A percentile compares a stretch with the other conserved stretches of the same genome.
phyloP scores from a whole-genome alignment of 73 alveolate genomes.

The Effrenium voratum region DNA sequence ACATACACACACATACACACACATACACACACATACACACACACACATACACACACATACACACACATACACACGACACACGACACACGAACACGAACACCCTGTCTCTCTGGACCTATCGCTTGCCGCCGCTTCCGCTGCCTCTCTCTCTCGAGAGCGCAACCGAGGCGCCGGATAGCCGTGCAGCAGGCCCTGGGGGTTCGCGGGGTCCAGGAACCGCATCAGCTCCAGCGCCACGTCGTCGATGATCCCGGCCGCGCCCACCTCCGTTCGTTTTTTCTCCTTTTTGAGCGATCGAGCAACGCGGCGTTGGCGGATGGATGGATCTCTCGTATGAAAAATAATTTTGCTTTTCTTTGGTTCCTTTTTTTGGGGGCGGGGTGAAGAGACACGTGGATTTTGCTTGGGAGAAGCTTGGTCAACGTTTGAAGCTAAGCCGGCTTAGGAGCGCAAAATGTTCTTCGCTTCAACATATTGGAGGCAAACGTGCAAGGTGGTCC shows the following conservation, averaged over 20 bases:
- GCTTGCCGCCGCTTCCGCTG: neutral
- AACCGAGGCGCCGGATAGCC: constrained; percentile 54
- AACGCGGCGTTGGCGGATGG: no score
- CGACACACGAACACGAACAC: neutral
- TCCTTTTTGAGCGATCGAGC: no score
- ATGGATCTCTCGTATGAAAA: no score
- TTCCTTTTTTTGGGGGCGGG: no score
- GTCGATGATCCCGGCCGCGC: constrained; percentile 85
- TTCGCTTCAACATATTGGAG: no score
- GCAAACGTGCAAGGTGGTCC: no score
- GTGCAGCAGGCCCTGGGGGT: constrained; percentile 56
- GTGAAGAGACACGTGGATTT: no score
- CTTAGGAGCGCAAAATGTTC: no score
- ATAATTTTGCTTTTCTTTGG: no score
- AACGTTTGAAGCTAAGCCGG: no score
- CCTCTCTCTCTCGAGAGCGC: no score
- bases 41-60: neutral
- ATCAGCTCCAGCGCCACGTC: constrained; percentile 81
- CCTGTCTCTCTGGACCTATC: neutral
- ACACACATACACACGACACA: neutral
- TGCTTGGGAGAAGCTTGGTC: no score
- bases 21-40: neutral
- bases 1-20: neutral
- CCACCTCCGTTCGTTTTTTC: constrained; percentile 25
- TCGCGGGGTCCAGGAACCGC: constrained; percentile 71